A percentile compares a stretch with the other conserved stretches of the same genome.
These are phyloP conservation scores for Trichosporon coremiiforme DNA, from an alignment of 1,284 basidiomycete species.

Conservation along the genomic window DNA sequence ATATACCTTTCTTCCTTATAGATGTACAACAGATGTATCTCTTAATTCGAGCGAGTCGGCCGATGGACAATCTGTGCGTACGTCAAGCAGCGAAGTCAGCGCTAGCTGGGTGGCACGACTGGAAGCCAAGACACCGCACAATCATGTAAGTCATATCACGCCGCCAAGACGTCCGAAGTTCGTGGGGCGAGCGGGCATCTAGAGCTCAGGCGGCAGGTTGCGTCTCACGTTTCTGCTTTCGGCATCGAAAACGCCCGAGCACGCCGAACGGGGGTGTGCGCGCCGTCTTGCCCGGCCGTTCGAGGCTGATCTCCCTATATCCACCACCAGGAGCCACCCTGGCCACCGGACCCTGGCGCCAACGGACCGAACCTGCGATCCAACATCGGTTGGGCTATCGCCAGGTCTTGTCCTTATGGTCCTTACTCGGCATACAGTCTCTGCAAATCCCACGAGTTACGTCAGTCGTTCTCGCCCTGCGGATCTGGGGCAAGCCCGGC, in stretches of 20 bases:
- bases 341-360: not conserved
- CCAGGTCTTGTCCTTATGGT: not conserved
- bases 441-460: not conserved
- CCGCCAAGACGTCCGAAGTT: not conserved
- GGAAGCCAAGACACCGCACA: not conserved
- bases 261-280: not conserved
- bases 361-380: not conserved
- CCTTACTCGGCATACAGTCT: not conserved
- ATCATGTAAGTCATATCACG: too few species aligned
- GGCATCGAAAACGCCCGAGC: not conserved
- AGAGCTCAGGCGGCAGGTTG: not conserved
- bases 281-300: not conserved
- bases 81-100: too few species aligned
- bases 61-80: too few species aligned
- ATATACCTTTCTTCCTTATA: not conserved
- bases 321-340: not conserved
- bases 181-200: not conserved
- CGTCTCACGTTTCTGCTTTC: not conserved
- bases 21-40: slow-evolving; percentile 19
- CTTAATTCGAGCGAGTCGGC: not conserved
- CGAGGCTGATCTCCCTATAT: not conserved
- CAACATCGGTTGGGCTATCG: not conserved
- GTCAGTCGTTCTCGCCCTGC: not conserved
- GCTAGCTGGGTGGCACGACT: too few species aligned
- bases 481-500: not conserved